Base-by-base conservation (phyloP, 2,329 filamentous ascomycete genomes). In the Colletotrichum theobromicola region DNA sequence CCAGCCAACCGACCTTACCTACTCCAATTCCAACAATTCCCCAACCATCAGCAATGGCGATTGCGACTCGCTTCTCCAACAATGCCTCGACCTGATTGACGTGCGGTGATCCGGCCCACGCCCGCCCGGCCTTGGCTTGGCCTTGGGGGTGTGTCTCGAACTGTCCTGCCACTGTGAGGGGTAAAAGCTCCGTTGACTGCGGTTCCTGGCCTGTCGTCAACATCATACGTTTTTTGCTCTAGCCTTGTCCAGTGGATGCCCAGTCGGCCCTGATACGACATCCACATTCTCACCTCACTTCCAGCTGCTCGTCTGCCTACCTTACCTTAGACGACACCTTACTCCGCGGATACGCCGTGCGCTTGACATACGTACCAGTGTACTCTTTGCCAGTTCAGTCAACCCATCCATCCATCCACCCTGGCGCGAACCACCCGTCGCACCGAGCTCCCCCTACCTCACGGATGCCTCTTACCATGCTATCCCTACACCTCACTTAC, bases 151-250 rank as follows among this genome's bases (percentile, higher is more conserved):
- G 67, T 70, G 60, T 72, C 67, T 66, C 61, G 60, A 63, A 57
- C 42, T 72, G 46, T 72, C 30, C 72, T 74, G 42, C 18, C 72
- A 75, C 72, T 72, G 72, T 74, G 68, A 75, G 72, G 72, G 72
- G 72, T 63, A 75, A 58, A 34, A 67, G 68, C 28, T 75, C 55
- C 63, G 35, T 75, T 58, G 68, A 42, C 68, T 75, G 67, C 61
- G 67, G 60, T 72, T 72, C 72, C 72, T 67, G 72, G 63, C 68
- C 63, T 75, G 72, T 64, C 69, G 72, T 72, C 62, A 75, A 67
- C 72, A 72, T 75, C 72, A 67, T 75, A 75, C 72, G 72, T 75
- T 75, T 72, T 72, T 72, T 63, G 42, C 72, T 74, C 55, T 67
- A 55, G 68, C 62, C 34, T 72, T 67, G 63, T 30, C 61, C 68